A percentile compares a stretch with the other conserved stretches of the same genome.
Conservation (phyloP, 2,329 filamentous ascomycete species). For the Saccharata proteae region DNA sequence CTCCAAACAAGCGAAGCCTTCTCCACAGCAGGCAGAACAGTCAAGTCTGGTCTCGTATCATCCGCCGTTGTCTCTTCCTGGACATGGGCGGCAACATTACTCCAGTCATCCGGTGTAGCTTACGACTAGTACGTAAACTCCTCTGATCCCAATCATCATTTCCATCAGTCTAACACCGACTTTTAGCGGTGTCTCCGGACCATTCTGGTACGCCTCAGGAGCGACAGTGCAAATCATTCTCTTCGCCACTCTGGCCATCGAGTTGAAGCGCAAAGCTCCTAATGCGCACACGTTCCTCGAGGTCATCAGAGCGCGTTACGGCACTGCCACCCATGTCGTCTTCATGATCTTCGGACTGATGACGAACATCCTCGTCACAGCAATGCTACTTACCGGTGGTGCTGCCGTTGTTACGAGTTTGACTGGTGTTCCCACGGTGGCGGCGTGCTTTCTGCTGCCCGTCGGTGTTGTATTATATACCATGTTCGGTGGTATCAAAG, state of each 20-base stretch:
- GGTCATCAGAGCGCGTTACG: slow-evolving; percentile 71
- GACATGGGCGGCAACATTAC: slow-evolving; percentile 81
- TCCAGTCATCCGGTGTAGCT: slow-evolving; percentile 70
- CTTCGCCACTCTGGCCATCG: slow-evolving; percentile 82
- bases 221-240: slow-evolving; percentile 50
- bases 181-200: slow-evolving; percentile 45
- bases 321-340: slow-evolving; percentile 57
- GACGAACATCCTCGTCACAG: slow-evolving; percentile 67
- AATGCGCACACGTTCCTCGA: slow-evolving; percentile 81
- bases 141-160: not conserved
- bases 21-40: slow-evolving; percentile 73
- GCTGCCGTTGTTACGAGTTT: slow-evolving; percentile 54
- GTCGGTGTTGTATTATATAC: slow-evolving; percentile 75
- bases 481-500: slow-evolving; percentile 61
- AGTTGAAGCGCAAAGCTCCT: slow-evolving; percentile 73
- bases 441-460: slow-evolving; percentile 73
- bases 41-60: slow-evolving; percentile 79
- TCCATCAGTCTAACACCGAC: not conserved
- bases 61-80: slow-evolving; percentile 86
- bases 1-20: slow-evolving; percentile 89
- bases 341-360: slow-evolving; percentile 27
- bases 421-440: slow-evolving; percentile 64
- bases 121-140: slow-evolving; percentile 48
- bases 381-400: slow-evolving; percentile 80
- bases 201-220: slow-evolving; percentile 54